A percentile compares a stretch with the other conserved stretches of the same genome.
Evolutionary conservation across 2,329 filamentous ascomycete genomes (phyloP).

Genomic region (Fusarium keratoplasticum): DNA sequence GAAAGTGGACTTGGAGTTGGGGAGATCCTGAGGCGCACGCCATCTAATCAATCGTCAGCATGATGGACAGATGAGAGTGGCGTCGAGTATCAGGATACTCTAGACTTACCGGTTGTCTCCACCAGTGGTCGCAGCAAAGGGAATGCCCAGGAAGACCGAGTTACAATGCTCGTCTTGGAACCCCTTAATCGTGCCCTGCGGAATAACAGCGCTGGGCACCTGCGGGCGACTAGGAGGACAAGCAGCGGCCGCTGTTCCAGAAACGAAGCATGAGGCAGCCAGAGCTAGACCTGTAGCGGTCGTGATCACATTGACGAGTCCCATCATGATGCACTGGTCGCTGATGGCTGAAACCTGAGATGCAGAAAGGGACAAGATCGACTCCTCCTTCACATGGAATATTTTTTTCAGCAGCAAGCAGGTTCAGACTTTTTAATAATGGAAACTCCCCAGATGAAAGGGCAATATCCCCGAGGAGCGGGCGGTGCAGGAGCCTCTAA

Average conservation of each 20-base stretch:
- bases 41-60: constrained; percentile 29
- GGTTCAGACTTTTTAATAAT: background rate
- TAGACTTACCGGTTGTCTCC: constrained; percentile 49
- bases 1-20: constrained; percentile 20
- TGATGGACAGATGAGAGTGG: background rate
- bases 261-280: constrained; percentile 25
- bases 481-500: background rate
- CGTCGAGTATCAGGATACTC: background rate
- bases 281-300: constrained; percentile 27
- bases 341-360: constrained; percentile 6
- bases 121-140: constrained; percentile 53
- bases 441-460: background rate
- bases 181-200: constrained; percentile 50
- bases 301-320: constrained; percentile 21
- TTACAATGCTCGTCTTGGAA: constrained; percentile 50
- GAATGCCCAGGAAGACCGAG: constrained; percentile 53
- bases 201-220: constrained; percentile 29
- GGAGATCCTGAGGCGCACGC: constrained; percentile 36
- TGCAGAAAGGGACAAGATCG: constrained; percentile 30
- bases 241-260: background rate
- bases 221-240: background rate
- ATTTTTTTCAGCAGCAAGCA: background rate
- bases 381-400: constrained; percentile 1
- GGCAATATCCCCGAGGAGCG: constrained; percentile 17
- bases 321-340: constrained; percentile 28